These are phyloP conservation scores for Myxozyma neotropica DNA, from an alignment of 805 yeast species.

Conservation along the genomic window DNA sequence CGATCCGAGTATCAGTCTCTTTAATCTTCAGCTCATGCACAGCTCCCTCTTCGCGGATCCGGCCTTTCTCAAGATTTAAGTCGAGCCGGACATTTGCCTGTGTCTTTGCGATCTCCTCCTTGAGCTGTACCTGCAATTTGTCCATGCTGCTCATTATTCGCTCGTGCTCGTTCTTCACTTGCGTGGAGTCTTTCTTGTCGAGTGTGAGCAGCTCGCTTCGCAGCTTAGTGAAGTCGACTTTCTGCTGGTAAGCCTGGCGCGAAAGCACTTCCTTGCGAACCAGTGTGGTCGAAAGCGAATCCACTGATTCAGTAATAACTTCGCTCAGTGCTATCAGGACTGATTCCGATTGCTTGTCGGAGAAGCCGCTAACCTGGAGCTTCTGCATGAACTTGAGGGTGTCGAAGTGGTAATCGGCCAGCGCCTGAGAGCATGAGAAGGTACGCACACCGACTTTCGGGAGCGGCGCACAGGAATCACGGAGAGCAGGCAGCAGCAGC, in stretches of 20 bases:
- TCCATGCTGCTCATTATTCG: constrained; percentile 81
- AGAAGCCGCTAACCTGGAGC: constrained; percentile 70
- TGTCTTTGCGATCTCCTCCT: constrained; percentile 88
- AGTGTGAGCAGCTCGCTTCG: constrained; percentile 88
- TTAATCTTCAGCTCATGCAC: constrained; percentile 90
- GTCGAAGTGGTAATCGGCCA: constrained; percentile 56
- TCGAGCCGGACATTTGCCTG: constrained; percentile 90
- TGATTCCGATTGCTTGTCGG: constrained; percentile 73
- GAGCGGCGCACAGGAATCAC: not conserved
- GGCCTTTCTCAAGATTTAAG: constrained; percentile 88
- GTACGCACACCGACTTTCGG: too few species aligned
- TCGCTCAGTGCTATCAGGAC: constrained; percentile 72
- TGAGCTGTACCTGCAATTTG: constrained; percentile 76
- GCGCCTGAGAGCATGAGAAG: not conserved
- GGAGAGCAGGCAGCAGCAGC: not conserved
- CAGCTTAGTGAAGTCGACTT: constrained; percentile 93
- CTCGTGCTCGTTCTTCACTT: constrained; percentile 84
- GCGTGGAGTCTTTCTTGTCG: constrained; percentile 82
- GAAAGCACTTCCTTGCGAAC: constrained; percentile 85
- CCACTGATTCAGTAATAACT: constrained; percentile 80
- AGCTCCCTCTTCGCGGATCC: constrained; percentile 91
- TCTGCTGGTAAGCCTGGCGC: constrained; percentile 88
- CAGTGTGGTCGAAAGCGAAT: constrained; percentile 69
- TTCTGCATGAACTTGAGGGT: constrained; percentile 73
- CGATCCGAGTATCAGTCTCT: constrained; percentile 92